A percentile compares a stretch with the other conserved stretches of the same genome.
Conservation (phyloP, 192 early-diverging fungal genomes). For the Piromyces finnis region DNA sequence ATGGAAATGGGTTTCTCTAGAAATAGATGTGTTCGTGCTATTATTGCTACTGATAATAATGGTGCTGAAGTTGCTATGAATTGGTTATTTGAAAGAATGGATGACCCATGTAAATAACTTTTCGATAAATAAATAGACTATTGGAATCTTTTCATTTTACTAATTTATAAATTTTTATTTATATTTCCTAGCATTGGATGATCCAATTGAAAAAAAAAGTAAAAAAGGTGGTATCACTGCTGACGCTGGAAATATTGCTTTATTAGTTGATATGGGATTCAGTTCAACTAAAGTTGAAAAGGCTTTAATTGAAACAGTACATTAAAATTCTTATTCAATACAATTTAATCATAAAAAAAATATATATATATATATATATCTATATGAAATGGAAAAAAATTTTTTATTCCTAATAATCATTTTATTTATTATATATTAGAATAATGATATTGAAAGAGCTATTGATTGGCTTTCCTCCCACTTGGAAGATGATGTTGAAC, state of each 20-base stretch:
- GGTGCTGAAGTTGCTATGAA: conserved; percentile 75
- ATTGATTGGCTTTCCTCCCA: conserved; percentile 90
- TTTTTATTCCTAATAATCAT: too few relatives aligned
- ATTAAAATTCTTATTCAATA: background rate
- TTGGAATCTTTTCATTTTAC: too few relatives aligned
- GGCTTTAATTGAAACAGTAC: conserved; percentile 65
- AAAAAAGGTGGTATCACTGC: conserved; percentile 9
- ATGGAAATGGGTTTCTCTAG: conserved; percentile 85
- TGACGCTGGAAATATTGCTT: conserved; percentile 36
- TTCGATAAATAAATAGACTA: too few relatives aligned
- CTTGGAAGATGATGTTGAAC: conserved; percentile 1
- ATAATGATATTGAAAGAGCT: conserved; percentile 69
- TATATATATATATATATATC: too few relatives aligned
- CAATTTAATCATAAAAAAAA: too few relatives aligned
- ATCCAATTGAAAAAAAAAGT: conserved; percentile 21
- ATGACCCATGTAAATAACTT: conserved; percentile 66
- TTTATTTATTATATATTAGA: conserved; percentile 22
- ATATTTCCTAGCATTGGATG: conserved; percentile 29
- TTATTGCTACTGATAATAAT: conserved; percentile 51
- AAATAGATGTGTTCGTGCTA: conserved; percentile 62
- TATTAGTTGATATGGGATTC: conserved; percentile 89
- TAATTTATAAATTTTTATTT: too few relatives aligned
- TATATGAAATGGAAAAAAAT: too few relatives aligned
- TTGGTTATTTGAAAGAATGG: conserved; percentile 95
- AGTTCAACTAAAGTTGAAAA: conserved; percentile 50